Evolutionary conservation across 2,329 filamentous ascomycete genomes (phyloP).

Genomic region (Aspergillus chevalieri): DNA sequence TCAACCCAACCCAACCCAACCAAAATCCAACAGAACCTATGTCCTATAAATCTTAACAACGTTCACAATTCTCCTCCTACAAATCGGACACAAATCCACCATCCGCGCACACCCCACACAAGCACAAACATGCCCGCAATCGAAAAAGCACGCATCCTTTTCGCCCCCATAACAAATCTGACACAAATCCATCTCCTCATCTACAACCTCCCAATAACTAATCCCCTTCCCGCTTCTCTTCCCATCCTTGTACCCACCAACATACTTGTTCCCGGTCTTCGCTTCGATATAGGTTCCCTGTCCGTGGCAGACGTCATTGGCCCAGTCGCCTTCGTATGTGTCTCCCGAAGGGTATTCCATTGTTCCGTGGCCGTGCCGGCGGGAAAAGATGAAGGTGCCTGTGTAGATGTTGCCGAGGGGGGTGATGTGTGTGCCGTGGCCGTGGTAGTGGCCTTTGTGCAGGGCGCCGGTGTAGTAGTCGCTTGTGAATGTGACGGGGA

Average conservation of each 20-base stretch:
- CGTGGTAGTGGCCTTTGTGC: slow-evolving; percentile 47
- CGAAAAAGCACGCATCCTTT: slow-evolving; percentile 56
- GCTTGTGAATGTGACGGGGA: slow-evolving; percentile 48
- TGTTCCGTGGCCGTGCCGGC: slow-evolving; percentile 51
- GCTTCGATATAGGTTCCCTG: slow-evolving; percentile 52
- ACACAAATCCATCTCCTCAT: slow-evolving; percentile 55
- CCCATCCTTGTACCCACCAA: slow-evolving; percentile 55
- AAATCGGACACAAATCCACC: slow-evolving; percentile 57
- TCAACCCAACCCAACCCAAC: too few species aligned
- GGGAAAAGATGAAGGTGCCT: slow-evolving; percentile 48
- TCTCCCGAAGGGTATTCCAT: slow-evolving; percentile 54
- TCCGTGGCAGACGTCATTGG: slow-evolving; percentile 46
- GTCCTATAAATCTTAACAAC: slow-evolving; percentile 52
- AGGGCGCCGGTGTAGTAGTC: slow-evolving; percentile 53
- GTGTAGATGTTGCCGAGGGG: slow-evolving; percentile 51
- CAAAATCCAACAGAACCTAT: too few species aligned
- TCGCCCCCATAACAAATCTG: slow-evolving; percentile 58
- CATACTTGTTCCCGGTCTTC: slow-evolving; percentile 55
- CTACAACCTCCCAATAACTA: slow-evolving; percentile 56
- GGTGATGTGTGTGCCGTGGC: slow-evolving; percentile 49
- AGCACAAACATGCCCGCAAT: slow-evolving; percentile 58
- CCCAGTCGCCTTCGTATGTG: slow-evolving; percentile 43
- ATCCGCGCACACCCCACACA: slow-evolving; percentile 55
- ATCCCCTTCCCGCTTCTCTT: slow-evolving; percentile 58
- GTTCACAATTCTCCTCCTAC: slow-evolving; percentile 50